phyloP scores from a whole-genome alignment of 2,329 filamentous ascomycete species.

The Trichophyton equinum region DNA sequence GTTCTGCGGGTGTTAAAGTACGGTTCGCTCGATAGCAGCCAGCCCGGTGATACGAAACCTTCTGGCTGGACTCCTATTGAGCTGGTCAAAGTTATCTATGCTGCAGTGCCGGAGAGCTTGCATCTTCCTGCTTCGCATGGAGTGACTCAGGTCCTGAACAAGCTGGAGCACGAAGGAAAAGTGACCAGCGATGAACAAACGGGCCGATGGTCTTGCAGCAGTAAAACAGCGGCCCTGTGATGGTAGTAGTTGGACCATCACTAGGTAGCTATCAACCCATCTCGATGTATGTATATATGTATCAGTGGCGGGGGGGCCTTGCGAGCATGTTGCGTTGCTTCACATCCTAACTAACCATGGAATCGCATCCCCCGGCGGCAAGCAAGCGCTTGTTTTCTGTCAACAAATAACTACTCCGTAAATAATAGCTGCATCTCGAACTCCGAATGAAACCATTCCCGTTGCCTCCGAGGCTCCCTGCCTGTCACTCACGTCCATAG shows the following conservation, averaged over 20 bases:
- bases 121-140: slow-evolving; percentile 65
- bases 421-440: neutral
- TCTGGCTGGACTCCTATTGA: slow-evolving; percentile 57
- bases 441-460: neutral
- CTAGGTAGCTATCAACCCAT: neutral
- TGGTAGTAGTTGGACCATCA: neutral
- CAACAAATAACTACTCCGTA: neutral
- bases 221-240: slow-evolving; percentile 23
- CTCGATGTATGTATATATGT: neutral
- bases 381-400: neutral
- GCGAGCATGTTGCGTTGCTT: neutral
- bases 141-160: slow-evolving; percentile 63
- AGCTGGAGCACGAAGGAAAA: slow-evolving; percentile 62
- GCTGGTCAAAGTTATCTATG: slow-evolving; percentile 79
- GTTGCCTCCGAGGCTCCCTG: neutral
- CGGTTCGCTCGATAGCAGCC: slow-evolving; percentile 23
- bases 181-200: slow-evolving; percentile 32
- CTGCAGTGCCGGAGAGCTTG: slow-evolving; percentile 60
- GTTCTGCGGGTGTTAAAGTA: slow-evolving; percentile 52
- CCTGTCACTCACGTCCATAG: neutral
- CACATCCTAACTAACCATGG: neutral
- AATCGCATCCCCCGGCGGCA: neutral
- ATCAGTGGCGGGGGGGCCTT: neutral
- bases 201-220: slow-evolving; percentile 14
- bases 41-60: slow-evolving; percentile 18